Evolutionary conservation across 2,329 filamentous ascomycete species (phyloP).

Genomic region (Hirsutella thompsonii): DNA sequence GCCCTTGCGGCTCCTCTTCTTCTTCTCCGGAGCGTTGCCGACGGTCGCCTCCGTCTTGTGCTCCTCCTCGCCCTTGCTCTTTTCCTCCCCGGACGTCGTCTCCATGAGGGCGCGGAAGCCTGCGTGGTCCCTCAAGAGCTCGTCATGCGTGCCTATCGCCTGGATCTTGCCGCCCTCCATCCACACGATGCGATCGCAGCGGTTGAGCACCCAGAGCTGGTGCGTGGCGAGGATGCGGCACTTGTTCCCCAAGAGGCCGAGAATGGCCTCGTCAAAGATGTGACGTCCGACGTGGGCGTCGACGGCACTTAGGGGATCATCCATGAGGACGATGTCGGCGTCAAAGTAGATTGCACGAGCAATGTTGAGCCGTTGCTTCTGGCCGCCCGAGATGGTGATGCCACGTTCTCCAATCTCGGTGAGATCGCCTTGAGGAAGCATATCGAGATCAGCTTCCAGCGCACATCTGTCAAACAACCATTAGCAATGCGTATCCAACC

Average conservation of each 20-base stretch:
- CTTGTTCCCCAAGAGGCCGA: conserved; percentile 77
- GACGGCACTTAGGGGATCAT: conserved; percentile 56
- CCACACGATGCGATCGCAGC: conserved; percentile 86
- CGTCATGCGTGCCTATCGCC: conserved; percentile 79
- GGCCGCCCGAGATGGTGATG: conserved; percentile 88
- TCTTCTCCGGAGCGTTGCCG: conserved; percentile 19
- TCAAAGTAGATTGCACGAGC: conserved; percentile 67
- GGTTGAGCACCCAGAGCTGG: conserved; percentile 81
- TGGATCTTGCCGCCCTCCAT: conserved; percentile 79
- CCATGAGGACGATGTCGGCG: conserved; percentile 55
- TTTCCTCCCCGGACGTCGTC: conserved; percentile 60
- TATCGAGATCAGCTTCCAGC: conserved; percentile 72
- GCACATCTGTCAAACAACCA: conserved; percentile 45
- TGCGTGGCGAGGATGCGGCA: conserved; percentile 88
- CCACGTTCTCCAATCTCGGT: conserved; percentile 94
- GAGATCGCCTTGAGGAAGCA: conserved; percentile 77
- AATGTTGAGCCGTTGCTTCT: conserved; percentile 92
- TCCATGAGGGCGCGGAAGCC: conserved; percentile 78
- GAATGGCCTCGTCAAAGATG: conserved; percentile 89
- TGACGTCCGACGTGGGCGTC: conserved; percentile 59
- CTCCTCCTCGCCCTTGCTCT: conserved; percentile 33
- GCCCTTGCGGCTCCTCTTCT: conserved; percentile 42
- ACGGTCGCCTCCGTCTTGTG: conserved; percentile 13
- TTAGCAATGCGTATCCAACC: conserved; percentile 1
- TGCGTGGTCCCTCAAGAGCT: conserved; percentile 68